Evolutionary conservation across 2,329 filamentous ascomycete genomes (phyloP).

Genomic region (Ceratocystis harringtonii): DNA sequence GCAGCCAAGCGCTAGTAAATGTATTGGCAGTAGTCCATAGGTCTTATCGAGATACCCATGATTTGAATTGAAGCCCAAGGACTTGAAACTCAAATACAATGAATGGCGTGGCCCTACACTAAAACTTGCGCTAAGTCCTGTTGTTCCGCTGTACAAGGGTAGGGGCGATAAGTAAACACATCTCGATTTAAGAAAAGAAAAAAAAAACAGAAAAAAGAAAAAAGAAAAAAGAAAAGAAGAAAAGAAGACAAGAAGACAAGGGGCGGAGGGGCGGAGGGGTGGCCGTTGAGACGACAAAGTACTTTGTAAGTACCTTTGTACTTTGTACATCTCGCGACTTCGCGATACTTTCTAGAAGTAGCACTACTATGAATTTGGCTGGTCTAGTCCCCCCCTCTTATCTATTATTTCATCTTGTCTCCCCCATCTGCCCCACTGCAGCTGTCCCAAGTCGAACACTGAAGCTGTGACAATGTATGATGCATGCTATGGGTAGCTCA

Average conservation of each 20-base stretch:
- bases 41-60: not conserved
- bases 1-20: too few relatives aligned
- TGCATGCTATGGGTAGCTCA: not conserved
- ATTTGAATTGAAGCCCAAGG: not conserved
- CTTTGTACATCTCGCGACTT: not conserved
- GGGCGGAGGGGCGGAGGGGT: too few relatives aligned
- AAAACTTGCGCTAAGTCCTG: not conserved
- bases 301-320: not conserved
- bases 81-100: not conserved
- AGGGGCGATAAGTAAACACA: not conserved
- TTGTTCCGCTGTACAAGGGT: not conserved
- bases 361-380: not conserved
- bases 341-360: not conserved
- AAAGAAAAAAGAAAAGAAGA: too few relatives aligned
- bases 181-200: not conserved
- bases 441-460: too few relatives aligned
- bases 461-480: too few relatives aligned
- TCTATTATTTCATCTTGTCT: not conserved
- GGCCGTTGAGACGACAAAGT: not conserved
- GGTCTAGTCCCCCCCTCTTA: too few relatives aligned
- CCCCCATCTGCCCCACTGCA: too few relatives aligned
- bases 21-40: too few relatives aligned
- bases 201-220: too few relatives aligned
- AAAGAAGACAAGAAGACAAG: too few relatives aligned
- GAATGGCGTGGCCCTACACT: not conserved